Evolutionary conservation across 805 yeast species (phyloP).

Genomic region (Metschnikowia matae): DNA sequence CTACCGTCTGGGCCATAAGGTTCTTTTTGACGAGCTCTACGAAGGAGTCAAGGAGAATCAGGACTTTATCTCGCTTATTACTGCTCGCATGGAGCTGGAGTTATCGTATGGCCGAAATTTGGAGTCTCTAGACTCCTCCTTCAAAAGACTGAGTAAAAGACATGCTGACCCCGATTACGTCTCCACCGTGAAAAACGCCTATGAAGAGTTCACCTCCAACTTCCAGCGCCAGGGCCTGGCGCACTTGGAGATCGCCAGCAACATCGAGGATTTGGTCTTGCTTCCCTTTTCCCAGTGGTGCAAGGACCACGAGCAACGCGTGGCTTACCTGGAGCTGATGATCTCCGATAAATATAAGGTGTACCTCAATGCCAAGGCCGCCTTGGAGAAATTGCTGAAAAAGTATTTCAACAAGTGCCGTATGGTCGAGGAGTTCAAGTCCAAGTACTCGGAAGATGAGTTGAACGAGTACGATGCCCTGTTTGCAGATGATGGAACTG

Average conservation of each 20-base stretch:
- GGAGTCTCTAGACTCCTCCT: conserved; percentile 36
- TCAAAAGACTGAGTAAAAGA: conserved; percentile 40
- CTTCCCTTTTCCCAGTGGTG: conserved; percentile 76
- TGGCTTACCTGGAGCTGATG: conserved; percentile 55
- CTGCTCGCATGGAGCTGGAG: conserved; percentile 71
- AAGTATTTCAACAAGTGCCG: conserved; percentile 77
- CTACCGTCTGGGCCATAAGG: conserved; percentile 49
- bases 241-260: conserved; percentile 59
- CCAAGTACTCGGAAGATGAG: conserved; percentile 45
- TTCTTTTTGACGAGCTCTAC: conserved; percentile 48
- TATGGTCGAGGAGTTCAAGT: conserved; percentile 60
- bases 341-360: conserved; percentile 48
- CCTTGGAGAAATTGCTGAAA: conserved; percentile 57
- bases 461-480: conserved; percentile 20
- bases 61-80: conserved; percentile 61
- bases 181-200: conserved; percentile 60
- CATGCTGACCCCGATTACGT: conserved; percentile 52
- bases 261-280: conserved; percentile 56
- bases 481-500: conserved; percentile 1
- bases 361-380: conserved; percentile 44
- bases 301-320: conserved; percentile 62
- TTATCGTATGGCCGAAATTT: conserved; percentile 58
- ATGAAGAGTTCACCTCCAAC: conserved; percentile 50
- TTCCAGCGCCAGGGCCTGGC: conserved; percentile 55
- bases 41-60: conserved; percentile 69